phyloP scores from a whole-genome alignment of 2,329 filamentous ascomycete genomes.

The Penicillium capsulatum region DNA sequence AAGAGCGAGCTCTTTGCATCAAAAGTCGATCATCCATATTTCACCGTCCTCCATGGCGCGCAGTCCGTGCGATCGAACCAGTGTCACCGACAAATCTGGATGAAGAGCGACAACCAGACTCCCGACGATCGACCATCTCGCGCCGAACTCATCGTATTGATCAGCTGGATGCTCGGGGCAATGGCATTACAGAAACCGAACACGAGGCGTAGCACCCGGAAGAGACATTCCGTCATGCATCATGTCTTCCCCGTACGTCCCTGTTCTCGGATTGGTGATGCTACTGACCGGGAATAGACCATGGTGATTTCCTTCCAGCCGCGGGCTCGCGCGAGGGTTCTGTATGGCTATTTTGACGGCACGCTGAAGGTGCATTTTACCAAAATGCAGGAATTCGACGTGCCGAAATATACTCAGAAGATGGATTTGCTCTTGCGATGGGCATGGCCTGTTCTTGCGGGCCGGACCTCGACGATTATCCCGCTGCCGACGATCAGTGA shows the following conservation, averaged over 20 bases:
- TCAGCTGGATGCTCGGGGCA: slow-evolving; percentile 10
- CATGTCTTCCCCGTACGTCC: slow-evolving; percentile 9
- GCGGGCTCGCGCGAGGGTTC: slow-evolving; percentile 6
- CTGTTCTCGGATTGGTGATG: too few relatives aligned
- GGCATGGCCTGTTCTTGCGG: slow-evolving; percentile 3
- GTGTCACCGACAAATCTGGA: slow-evolving; percentile 1
- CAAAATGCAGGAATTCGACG: slow-evolving; percentile 7
- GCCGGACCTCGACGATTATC: slow-evolving; percentile 3
- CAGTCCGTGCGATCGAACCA: too few relatives aligned
- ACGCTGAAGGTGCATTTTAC: slow-evolving; percentile 8
- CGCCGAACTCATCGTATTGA: slow-evolving; percentile 9
- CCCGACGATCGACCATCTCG: neutral
- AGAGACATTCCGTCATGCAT: neutral
- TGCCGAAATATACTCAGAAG: neutral
- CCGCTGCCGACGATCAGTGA: slow-evolving; percentile 8
- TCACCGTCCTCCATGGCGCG: too few relatives aligned
- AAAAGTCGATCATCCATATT: too few relatives aligned
- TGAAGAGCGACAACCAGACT: slow-evolving; percentile 3
- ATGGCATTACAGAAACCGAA: neutral
- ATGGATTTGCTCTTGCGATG: slow-evolving; percentile 10
- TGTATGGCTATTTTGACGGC: slow-evolving; percentile 10
- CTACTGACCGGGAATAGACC: slow-evolving; percentile 4
- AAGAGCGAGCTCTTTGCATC: too few relatives aligned
- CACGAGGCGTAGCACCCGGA: neutral
- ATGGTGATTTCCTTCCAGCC: slow-evolving; percentile 12